Conservation (phyloP, 164 flowering plant species). For the Magnolia kwangsiensis region DNA sequence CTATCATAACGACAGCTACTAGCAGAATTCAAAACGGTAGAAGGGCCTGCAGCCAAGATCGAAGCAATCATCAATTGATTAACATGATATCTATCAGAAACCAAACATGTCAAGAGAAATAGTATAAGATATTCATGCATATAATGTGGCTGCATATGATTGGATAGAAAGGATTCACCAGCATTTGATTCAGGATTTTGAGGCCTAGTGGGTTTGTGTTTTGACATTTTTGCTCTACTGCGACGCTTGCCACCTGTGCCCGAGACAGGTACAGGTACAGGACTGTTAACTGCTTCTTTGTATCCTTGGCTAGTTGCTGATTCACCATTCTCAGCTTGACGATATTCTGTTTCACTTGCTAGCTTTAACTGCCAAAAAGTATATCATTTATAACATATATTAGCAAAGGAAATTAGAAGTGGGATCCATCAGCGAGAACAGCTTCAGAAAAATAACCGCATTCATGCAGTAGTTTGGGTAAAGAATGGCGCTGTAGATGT, state of each 20-base stretch:
- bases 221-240: conserved; percentile 29
- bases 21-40: conserved; percentile 27
- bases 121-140: too few species aligned
- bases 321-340: conserved; percentile 13
- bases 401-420: background rate
- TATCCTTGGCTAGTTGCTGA: conserved; percentile 10
- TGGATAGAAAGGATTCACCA: conserved; percentile 22
- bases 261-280: conserved; percentile 2
- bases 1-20: conserved; percentile 54
- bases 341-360: conserved; percentile 8
- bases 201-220: conserved; percentile 22
- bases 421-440: background rate
- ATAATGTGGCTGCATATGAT: background rate
- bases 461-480: background rate
- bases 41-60: conserved; percentile 19
- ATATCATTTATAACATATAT: background rate
- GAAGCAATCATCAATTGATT: background rate
- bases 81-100: background rate
- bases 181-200: conserved; percentile 23
- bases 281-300: conserved; percentile 9
- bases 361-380: conserved; percentile 13
- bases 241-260: conserved; percentile 18
- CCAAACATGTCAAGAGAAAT: too few species aligned
- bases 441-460: background rate
- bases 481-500: background rate